Percentiles rank a stretch among this genome's conserved stretches.
These are phyloP conservation scores for Aspergillus quadricinctus DNA, from an alignment of 2,329 filamentous ascomycete species.

Conservation along the genomic window DNA sequence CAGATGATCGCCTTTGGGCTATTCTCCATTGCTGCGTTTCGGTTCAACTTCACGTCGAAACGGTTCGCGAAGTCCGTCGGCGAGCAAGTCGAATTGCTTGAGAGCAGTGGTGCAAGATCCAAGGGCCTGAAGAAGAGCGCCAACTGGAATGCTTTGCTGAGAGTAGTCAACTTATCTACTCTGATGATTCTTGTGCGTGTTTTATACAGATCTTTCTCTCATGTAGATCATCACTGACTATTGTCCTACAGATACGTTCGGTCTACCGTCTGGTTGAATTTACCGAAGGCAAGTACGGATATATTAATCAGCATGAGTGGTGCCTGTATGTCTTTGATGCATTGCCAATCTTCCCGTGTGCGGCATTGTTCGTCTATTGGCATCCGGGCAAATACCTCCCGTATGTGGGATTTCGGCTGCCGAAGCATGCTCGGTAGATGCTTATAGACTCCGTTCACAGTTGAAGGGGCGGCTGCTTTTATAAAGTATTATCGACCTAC, in stretches of 20 bases:
- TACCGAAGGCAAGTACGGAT: conserved; percentile 38
- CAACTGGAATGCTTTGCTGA: conserved; percentile 31
- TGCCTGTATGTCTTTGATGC: conserved; percentile 45
- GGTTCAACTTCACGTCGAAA: conserved; percentile 46
- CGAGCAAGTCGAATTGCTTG: conserved; percentile 18
- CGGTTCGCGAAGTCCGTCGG: conserved; percentile 29
- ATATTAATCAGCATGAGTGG: conserved; percentile 41
- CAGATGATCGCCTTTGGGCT: conserved; percentile 47
- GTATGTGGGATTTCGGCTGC: conserved; percentile 29
- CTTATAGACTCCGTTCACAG: no score
- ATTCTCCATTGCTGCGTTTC: conserved; percentile 43
- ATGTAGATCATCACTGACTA: conserved; percentile 2
- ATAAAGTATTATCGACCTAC: no score
- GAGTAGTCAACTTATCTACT: conserved; percentile 27
- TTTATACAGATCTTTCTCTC: background rate
- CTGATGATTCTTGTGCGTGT: conserved; percentile 27
- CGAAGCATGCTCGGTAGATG: conserved; percentile 23
- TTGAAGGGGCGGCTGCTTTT: no score
- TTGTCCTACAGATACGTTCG: conserved; percentile 32
- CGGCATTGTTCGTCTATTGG: conserved; percentile 27
- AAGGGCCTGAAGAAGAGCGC: conserved; percentile 12
- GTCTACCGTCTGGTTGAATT: conserved; percentile 50
- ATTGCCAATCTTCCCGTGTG: conserved; percentile 32
- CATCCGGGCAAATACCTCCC: conserved; percentile 33
- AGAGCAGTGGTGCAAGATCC: background rate